A percentile compares a stretch with the other conserved stretches of the same genome.
Evolutionary conservation across 2,329 filamentous ascomycete genomes (phyloP).

Genomic region (Hirsutella rhossiliensis): DNA sequence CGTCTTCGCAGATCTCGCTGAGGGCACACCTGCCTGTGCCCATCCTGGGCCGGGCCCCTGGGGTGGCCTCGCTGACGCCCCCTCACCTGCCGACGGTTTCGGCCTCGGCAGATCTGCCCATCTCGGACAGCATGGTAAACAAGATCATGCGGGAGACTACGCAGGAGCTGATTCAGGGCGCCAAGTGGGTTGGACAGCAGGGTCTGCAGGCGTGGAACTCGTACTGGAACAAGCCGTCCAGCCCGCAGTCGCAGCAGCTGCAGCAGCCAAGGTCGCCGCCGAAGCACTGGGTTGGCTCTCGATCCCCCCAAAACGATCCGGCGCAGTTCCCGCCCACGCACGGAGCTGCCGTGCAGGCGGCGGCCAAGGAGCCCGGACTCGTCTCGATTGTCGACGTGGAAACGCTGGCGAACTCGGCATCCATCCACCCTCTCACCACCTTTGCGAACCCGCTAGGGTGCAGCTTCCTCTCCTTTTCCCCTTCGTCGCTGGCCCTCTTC

Average conservation of each 20-base stretch:
- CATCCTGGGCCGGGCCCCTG: constrained; percentile 39
- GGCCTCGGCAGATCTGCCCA: constrained; percentile 59
- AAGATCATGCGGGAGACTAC: constrained; percentile 69
- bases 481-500: constrained; percentile 60
- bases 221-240: constrained; percentile 56
- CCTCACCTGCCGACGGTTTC: constrained; percentile 57
- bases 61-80: constrained; percentile 49
- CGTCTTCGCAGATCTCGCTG: constrained; percentile 57
- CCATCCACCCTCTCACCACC: constrained; percentile 53
- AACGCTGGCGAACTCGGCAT: constrained; percentile 36
- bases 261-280: constrained; percentile 29
- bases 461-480: constrained; percentile 70
- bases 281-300: constrained; percentile 34
- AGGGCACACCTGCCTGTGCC: constrained; percentile 52
- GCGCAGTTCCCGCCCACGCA: constrained; percentile 65
- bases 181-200: constrained; percentile 67
- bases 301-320: constrained; percentile 32
- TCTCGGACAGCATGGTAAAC: constrained; percentile 59
- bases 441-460: constrained; percentile 64
- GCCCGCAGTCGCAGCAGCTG: constrained; percentile 17
- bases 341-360: constrained; percentile 43
- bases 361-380: constrained; percentile 56
- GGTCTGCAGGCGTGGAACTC: constrained; percentile 67
- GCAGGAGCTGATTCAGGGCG: constrained; percentile 64
- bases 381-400: constrained; percentile 66